Percentiles rank a stretch among this genome's conserved stretches.
Evolutionary conservation across 257 asterid genomes (phyloP).

Genomic region (Ballota nigra): DNA sequence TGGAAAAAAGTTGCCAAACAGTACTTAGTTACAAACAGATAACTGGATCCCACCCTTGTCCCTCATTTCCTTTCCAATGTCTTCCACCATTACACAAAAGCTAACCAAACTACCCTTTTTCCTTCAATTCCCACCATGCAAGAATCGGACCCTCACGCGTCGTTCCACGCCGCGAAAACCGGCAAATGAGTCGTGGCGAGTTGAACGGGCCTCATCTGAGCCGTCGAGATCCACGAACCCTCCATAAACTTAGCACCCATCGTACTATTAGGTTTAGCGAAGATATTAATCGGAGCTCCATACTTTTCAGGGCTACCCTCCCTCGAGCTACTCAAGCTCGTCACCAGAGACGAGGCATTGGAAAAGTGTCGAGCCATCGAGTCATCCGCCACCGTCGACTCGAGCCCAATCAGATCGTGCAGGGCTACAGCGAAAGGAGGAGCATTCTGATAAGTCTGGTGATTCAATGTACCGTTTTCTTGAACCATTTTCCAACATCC

Average conservation of each 20-base stretch:
- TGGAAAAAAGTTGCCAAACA: constrained; percentile 38
- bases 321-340: constrained; percentile 69
- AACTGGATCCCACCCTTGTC: constrained; percentile 38
- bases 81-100: constrained; percentile 27
- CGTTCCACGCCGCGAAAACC: constrained; percentile 69
- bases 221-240: constrained; percentile 43
- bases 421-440: constrained; percentile 33
- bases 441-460: constrained; percentile 26
- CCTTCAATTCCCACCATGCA: constrained; percentile 25
- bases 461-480: constrained; percentile 13
- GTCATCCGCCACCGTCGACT: constrained; percentile 25
- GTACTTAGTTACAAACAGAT: constrained; percentile 22
- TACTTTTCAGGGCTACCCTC: constrained; percentile 76
- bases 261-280: not conserved
- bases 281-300: constrained; percentile 16
- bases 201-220: constrained; percentile 44
- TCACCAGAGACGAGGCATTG: constrained; percentile 58
- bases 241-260: constrained; percentile 24
- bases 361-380: constrained; percentile 43
- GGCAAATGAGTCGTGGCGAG: constrained; percentile 66
- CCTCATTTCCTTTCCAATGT: constrained; percentile 19
- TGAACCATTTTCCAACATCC: constrained; percentile 41
- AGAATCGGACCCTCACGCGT: constrained; percentile 29
- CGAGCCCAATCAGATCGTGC: constrained; percentile 47
- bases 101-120: not conserved